Evolutionary conservation across 176 grass and related monocot species (phyloP).

Genomic region (Phoenix dactylifera): DNA sequence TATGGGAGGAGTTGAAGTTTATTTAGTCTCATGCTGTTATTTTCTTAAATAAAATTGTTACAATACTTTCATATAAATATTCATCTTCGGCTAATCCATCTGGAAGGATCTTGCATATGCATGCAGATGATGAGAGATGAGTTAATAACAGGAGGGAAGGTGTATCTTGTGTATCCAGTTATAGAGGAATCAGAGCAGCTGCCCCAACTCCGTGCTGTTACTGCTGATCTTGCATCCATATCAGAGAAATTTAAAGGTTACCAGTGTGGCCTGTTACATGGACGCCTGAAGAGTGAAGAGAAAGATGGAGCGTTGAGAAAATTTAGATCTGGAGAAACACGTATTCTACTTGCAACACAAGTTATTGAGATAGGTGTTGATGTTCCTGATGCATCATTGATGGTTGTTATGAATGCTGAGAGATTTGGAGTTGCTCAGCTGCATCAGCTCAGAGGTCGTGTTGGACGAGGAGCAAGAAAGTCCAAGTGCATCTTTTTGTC

Average conservation of each 20-base stretch:
- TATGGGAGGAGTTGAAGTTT: too few relatives aligned
- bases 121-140: conserved; percentile 88
- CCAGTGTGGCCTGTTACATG: conserved; percentile 75
- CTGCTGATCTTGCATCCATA: conserved; percentile 56
- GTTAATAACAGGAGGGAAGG: conserved; percentile 57
- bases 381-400: conserved; percentile 93
- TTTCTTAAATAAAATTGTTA: too few relatives aligned
- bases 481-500: conserved; percentile 73
- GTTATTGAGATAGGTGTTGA: conserved; percentile 91
- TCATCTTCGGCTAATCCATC: background rate
- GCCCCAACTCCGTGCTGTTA: conserved; percentile 73
- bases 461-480: conserved; percentile 66
- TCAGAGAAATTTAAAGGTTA: conserved; percentile 52
- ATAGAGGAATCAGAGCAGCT: conserved; percentile 82
- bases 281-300: conserved; percentile 59
- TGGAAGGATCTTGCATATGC: background rate
- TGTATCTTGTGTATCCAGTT: conserved; percentile 88
- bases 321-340: conserved; percentile 69
- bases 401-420: conserved; percentile 89
- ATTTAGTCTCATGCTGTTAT: too few relatives aligned
- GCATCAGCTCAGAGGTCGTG: conserved; percentile 84
- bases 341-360: conserved; percentile 73
- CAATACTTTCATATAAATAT: background rate
- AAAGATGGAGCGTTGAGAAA: conserved; percentile 63
- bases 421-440: conserved; percentile 86